phyloP scores from a whole-genome alignment of 148 eudicot species.

The Camellia japonica region DNA sequence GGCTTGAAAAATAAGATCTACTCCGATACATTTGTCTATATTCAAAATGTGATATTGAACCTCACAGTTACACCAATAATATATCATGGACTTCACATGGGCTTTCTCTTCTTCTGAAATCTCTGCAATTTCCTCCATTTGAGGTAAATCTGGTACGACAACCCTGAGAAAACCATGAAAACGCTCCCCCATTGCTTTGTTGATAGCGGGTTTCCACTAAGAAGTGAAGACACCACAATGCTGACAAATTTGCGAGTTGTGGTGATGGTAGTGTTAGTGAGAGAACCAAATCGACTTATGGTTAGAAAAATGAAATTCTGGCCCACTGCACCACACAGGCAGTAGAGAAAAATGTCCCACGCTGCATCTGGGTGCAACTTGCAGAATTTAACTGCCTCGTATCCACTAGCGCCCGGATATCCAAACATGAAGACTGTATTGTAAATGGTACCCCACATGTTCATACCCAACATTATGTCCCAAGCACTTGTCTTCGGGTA shows the following conservation, averaged over 20 bases:
- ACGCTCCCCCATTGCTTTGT: conserved; percentile 79
- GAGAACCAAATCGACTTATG: conserved; percentile 91
- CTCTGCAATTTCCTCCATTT: conserved; percentile 84
- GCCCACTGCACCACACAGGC: conserved; percentile 94
- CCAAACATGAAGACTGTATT: conserved; percentile 87
- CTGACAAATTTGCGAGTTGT: conserved; percentile 97
- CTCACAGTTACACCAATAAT: no score
- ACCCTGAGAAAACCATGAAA: conserved; percentile 79
- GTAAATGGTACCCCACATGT: conserved; percentile 95
- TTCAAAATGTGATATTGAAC: no score
- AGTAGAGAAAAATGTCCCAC: conserved; percentile 85
- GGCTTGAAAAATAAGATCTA: no score
- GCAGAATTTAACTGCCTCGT: conserved; percentile 81
- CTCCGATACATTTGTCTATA: background rate
- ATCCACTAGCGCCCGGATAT: conserved; percentile 90
- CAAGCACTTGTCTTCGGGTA: conserved; percentile 94
- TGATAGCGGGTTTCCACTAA: conserved; percentile 90
- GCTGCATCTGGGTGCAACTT: conserved; percentile 91
- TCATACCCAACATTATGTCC: conserved; percentile 98
- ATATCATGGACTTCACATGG: conserved; percentile 32
- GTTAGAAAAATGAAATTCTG: conserved; percentile 93
- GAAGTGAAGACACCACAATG: conserved; percentile 65
- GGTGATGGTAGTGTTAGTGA: conserved; percentile 96
- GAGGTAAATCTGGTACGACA: conserved; percentile 81
- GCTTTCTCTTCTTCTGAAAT: conserved; percentile 67